These are phyloP conservation scores for Pyronema domesticum DNA, from an alignment of 495 filamentous ascomycete genomes.

Conservation along the genomic window DNA sequence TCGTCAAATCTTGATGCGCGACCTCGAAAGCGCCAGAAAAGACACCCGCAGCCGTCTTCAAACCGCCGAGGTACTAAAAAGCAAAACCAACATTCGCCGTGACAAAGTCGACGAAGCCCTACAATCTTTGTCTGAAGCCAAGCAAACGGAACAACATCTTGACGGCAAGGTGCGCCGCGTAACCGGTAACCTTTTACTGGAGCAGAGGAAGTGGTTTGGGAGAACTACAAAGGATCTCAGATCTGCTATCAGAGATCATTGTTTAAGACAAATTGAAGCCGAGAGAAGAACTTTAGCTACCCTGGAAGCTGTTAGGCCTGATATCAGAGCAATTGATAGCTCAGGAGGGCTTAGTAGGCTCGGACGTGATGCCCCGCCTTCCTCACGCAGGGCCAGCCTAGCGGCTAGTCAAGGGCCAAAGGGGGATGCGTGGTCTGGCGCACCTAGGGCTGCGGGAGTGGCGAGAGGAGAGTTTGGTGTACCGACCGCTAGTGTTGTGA, in stretches of 20 bases:
- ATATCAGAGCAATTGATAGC: conserved; percentile 81
- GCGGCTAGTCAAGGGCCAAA: conserved; percentile 80
- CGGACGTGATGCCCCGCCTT: conserved; percentile 72
- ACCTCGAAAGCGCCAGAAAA: conserved; percentile 76
- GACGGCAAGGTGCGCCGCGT: conserved; percentile 69
- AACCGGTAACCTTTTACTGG: conserved; percentile 69
- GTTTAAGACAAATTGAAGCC: conserved; percentile 83
- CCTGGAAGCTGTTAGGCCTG: conserved; percentile 76
- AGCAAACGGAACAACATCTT: conserved; percentile 58
- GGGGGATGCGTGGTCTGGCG: conserved; percentile 93
- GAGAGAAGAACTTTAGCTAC: conserved; percentile 85
- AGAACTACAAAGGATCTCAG: conserved; percentile 69
- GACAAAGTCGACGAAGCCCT: conserved; percentile 98
- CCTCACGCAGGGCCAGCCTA: conserved; percentile 53
- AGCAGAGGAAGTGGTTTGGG: conserved; percentile 81
- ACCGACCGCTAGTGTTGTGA: conserved; percentile 32
- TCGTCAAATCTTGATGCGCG: conserved; percentile 91
- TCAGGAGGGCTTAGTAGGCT: conserved; percentile 75
- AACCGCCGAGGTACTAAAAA: conserved; percentile 75
- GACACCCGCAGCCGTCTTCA: conserved; percentile 55
- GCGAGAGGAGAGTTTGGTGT: conserved; percentile 61
- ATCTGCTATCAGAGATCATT: conserved; percentile 71
- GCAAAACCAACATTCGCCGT: conserved; percentile 58
- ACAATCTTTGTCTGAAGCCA: conserved; percentile 67
- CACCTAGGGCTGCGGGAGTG: conserved; percentile 59